Percentiles rank a stretch among this genome's conserved stretches.
Evolutionary conservation across 78 protist species (phyloP).

Genomic region (Dictyostelium discoideum): dicty_2.7 NC_007091.3:934001-934500

Average conservation of each 20-base stretch:
- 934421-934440: not conserved
- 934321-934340: not conserved
- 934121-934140: not conserved
- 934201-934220: not conserved
- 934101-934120: not conserved
- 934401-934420: not conserved
- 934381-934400: not conserved
- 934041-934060: constrained; percentile 5
- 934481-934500: not conserved
- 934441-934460: not conserved
- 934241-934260: not conserved
- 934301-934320: not conserved
- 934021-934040: not conserved
- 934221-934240: not conserved
- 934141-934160: not conserved
- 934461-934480: not conserved
- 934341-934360: not conserved
- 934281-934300: not conserved
- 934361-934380: not conserved
- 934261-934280: not conserved
- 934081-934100: constrained; percentile 2
- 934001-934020: not conserved
- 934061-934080: not conserved
- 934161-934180: not conserved
- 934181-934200: not conserved